These are phyloP conservation scores for Phytopythium helicoides DNA, from an alignment of 352 stramenopile genomes.

Conservation along the genomic window DNA sequence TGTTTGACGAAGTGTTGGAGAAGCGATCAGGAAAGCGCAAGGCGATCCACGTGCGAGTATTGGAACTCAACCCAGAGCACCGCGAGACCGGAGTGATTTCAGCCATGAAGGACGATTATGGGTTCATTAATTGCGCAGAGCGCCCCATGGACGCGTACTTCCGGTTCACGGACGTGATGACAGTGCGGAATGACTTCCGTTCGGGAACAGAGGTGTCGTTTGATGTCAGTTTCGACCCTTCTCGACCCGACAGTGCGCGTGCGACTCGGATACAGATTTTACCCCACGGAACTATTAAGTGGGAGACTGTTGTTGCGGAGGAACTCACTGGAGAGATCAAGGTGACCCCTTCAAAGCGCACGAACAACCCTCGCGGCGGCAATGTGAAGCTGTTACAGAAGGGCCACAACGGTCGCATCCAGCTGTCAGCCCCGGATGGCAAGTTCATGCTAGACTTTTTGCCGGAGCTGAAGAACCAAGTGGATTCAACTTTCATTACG, in stretches of 20 bases:
- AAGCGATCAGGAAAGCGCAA: conserved; percentile 58
- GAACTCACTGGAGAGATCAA: conserved; percentile 45
- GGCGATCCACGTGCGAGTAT: conserved; percentile 58
- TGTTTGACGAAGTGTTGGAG: conserved; percentile 72
- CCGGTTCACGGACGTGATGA: conserved; percentile 76
- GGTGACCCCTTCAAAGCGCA: conserved; percentile 31
- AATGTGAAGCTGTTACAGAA: conserved; percentile 32
- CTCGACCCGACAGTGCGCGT: conserved; percentile 52
- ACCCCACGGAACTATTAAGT: conserved; percentile 51
- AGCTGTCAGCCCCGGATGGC: conserved; percentile 22
- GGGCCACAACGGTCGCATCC: conserved; percentile 36
- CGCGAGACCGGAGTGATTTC: conserved; percentile 67
- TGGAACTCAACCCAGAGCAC: conserved; percentile 62
- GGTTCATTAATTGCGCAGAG: conserved; percentile 80
- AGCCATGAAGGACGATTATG: conserved; percentile 76
- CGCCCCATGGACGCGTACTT: conserved; percentile 72
- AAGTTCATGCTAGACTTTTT: conserved; percentile 61
- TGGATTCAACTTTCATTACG: conserved; percentile 44
- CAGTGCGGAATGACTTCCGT: conserved; percentile 40
- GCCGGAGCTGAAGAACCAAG: conserved; percentile 52
- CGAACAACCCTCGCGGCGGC: conserved; percentile 20
- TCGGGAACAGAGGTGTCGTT: conserved; percentile 68
- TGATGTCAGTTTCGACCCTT: conserved; percentile 43
- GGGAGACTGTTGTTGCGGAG: conserved; percentile 49
- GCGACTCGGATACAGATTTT: conserved; percentile 63